Conservation (phyloP, 768 basidiomycete species). For the Kwoniella bestiolae region DNA sequence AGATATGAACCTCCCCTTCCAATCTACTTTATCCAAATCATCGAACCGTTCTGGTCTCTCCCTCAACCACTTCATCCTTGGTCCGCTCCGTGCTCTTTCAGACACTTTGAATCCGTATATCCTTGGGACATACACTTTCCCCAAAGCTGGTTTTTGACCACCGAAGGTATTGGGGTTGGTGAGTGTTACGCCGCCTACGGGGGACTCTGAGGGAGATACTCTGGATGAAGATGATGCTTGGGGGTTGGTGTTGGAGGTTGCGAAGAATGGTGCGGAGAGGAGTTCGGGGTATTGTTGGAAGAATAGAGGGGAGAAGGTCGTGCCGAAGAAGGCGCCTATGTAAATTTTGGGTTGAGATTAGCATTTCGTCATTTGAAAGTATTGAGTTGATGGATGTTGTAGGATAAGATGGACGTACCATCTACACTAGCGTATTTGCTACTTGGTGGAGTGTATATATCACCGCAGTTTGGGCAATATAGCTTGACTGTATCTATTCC, state of each 20-base stretch:
- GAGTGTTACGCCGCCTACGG: slow-evolving; percentile 62
- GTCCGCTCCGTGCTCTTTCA: slow-evolving; percentile 90
- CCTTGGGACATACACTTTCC: slow-evolving; percentile 83
- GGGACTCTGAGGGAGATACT: neutral
- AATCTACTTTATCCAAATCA: slow-evolving; percentile 86
- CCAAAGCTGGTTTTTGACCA: slow-evolving; percentile 78
- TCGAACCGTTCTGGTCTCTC: slow-evolving; percentile 77
- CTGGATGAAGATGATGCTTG: slow-evolving; percentile 17
- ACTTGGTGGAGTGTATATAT: slow-evolving; percentile 93
- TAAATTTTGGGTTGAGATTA: no score
- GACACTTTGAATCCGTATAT: slow-evolving; percentile 99
- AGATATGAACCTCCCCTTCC: slow-evolving; percentile 77
- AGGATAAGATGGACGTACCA: slow-evolving; percentile 61
- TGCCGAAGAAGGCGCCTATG: slow-evolving; percentile 99
- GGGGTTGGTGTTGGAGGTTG: slow-evolving; percentile 25
- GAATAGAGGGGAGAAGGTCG: slow-evolving; percentile 96
- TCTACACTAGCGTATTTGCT: slow-evolving; percentile 95
- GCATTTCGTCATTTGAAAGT: no score
- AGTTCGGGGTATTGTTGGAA: slow-evolving; percentile 97
- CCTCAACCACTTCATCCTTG: slow-evolving; percentile 95
- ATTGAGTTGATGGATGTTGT: no score
- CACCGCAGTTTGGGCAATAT: slow-evolving; percentile 96
- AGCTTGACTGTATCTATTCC: slow-evolving; percentile 97
- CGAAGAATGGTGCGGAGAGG: slow-evolving; percentile 88
- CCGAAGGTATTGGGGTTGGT: slow-evolving; percentile 77